Evolutionary conservation across 2,329 filamentous ascomycete species (phyloP), one percentile per base, ranked within the genome.

Genomic region (Elsinoe necatrix): DNA sequence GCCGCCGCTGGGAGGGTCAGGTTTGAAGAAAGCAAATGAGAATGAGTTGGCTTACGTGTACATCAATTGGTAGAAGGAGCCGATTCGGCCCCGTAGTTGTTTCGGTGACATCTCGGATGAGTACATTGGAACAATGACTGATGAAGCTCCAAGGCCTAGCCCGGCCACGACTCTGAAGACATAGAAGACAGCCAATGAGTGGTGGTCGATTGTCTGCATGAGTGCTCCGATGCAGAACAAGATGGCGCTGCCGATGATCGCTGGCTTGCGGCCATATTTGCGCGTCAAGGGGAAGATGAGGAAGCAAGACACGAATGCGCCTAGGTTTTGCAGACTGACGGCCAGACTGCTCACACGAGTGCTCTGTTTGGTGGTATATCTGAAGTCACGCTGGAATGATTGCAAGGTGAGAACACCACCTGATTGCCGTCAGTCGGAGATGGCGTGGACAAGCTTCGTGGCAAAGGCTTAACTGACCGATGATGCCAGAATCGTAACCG

Each of bases 301-400:
- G 55, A 80, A 74, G 58, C 76, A 77, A 20, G 77, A 77, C 25
- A 77, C 72, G 58, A 81, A 76, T 31, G 77, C 76, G 21, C 77
- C 77, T 7, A 77, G 73, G 59, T 79, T 76, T 55, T 79, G 76
- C 16, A 79, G 73, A 1, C 74, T 73, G 18, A 78, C 74, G 34
- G 74, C 72, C 50, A 78, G 74, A 3, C 75, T 75, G 58, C 73
- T 75, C 66, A 55, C 58, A 2, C 66, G 68, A 0, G 73, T 75
- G 54, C 70, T 67, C 43, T 74, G 63, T 2, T 63, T 63, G 9
- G 66, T 64, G n/a, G 67, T 67, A 59, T 74, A 77, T 9, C 67
- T 59, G 58, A 75, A 77, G 58, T 75, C 73, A 45, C 67, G 60
- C 41, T 72, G 64, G 62, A 76, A 78, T 3, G 72, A 72, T 25